A percentile compares a stretch with the other conserved stretches of the same genome.
Conservation (phyloP, 768 basidiomycete genomes). For the Lactarius psammicola region DNA sequence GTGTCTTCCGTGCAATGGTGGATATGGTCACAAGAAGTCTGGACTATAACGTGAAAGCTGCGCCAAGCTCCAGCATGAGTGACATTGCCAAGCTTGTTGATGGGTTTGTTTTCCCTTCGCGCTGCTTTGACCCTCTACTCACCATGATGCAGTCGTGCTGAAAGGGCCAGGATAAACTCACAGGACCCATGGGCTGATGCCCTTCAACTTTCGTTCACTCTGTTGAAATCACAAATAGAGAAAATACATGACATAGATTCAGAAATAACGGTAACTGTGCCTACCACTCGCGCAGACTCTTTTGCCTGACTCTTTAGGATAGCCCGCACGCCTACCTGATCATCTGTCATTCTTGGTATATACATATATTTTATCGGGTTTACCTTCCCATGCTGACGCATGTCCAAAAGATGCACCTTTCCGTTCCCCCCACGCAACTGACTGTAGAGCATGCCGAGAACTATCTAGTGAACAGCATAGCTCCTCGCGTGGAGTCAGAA, state of each 20-base stretch:
- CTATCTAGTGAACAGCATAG: constrained; percentile 47
- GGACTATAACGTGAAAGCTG: constrained; percentile 57
- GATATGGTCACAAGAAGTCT: constrained; percentile 59
- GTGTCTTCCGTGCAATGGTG: constrained; percentile 47
- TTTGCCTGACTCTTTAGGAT: constrained; percentile 7
- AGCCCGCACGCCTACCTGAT: constrained; percentile 42
- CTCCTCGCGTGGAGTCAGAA: constrained; percentile 42
- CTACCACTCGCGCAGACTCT: neutral
- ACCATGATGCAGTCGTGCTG: constrained; percentile 44
- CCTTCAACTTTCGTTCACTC: constrained; percentile 50
- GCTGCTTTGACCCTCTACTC: constrained; percentile 11
- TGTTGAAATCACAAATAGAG: constrained; percentile 50
- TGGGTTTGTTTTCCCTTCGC: constrained; percentile 47
- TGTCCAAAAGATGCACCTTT: constrained; percentile 50
- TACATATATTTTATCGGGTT: constrained; percentile 28
- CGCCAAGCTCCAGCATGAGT: constrained; percentile 54
- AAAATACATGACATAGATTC: constrained; percentile 60
- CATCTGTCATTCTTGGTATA: constrained; percentile 75
- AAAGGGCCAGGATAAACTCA: constrained; percentile 71
- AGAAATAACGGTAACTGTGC: constrained; percentile 53
- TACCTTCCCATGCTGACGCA: constrained; percentile 2
- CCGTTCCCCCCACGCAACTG: constrained; percentile 47
- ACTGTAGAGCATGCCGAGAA: constrained; percentile 55
- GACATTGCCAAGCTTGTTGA: constrained; percentile 50
- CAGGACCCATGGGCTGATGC: constrained; percentile 61